Evolutionary conservation across 805 yeast genomes (phyloP).

Genomic region (Candida multigemmis): DNA sequence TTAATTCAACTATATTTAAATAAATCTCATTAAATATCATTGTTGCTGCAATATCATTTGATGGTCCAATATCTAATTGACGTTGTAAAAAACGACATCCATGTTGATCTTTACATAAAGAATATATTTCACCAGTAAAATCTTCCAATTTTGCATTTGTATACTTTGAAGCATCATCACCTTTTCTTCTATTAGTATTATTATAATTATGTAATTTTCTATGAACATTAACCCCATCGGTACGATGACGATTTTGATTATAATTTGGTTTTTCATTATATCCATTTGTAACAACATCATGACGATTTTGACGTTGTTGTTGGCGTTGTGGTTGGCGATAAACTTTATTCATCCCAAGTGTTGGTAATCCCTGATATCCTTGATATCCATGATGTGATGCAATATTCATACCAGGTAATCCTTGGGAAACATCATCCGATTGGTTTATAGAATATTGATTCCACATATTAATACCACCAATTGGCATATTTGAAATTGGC

Average conservation of each 20-base stretch:
- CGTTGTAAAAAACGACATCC: slow-evolving; percentile 91
- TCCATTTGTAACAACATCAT: slow-evolving; percentile 3
- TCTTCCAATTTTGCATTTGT: slow-evolving; percentile 60
- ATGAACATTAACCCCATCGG: slow-evolving; percentile 28
- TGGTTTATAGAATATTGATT: too few relatives aligned
- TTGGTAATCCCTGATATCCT: too few relatives aligned
- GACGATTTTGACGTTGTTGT: slow-evolving; percentile 1
- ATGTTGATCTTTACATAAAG: slow-evolving; percentile 90
- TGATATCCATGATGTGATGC: too few relatives aligned
- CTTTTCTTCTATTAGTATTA: slow-evolving; percentile 23
- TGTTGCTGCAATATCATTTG: slow-evolving; percentile 47
- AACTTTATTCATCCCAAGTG: too few relatives aligned
- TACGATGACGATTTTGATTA: slow-evolving; percentile 1
- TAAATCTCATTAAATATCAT: slow-evolving; percentile 76
- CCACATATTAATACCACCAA: too few relatives aligned
- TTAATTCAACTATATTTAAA: slow-evolving; percentile 70
- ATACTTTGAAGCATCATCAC: slow-evolving; percentile 66
- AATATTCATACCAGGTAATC: too few relatives aligned
- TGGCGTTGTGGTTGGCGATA: slow-evolving; percentile 1
- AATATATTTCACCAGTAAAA: slow-evolving; percentile 63
- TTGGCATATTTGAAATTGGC: too few relatives aligned
- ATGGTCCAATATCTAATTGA: slow-evolving; percentile 60
- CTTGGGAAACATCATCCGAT: too few relatives aligned
- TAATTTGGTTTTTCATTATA: slow-evolving; percentile 2
- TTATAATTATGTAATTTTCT: slow-evolving; percentile 28